These are phyloP conservation scores for Stereocaulon alpinum DNA, from an alignment of 495 filamentous ascomycete genomes.

Conservation along the genomic window DNA sequence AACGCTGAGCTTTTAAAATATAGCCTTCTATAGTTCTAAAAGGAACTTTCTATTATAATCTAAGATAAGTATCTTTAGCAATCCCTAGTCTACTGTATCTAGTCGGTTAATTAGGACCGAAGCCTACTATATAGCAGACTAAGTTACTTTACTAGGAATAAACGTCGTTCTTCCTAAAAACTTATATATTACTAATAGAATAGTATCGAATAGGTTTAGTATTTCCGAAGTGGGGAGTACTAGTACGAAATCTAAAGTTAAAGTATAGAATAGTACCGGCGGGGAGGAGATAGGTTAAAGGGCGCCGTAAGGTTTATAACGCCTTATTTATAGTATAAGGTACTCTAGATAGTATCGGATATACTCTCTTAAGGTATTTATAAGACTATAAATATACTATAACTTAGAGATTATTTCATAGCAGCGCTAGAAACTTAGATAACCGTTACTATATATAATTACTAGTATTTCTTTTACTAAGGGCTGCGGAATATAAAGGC, in stretches of 20 bases:
- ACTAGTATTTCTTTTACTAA: neutral
- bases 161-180: neutral
- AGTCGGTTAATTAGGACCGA: neutral
- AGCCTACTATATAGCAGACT: neutral
- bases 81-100: neutral
- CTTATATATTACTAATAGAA: neutral
- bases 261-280: neutral
- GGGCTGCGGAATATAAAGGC: neutral
- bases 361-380: neutral
- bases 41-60: too few species aligned
- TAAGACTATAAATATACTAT: neutral
- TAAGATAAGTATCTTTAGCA: neutral
- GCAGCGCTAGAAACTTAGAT: neutral
- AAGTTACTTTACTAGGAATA: neutral
- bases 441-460: slow-evolving; percentile 1
- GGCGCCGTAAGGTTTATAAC: neutral
- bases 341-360: neutral
- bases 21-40: too few species aligned
- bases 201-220: neutral
- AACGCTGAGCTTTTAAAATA: neutral
- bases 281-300: neutral
- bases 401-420: neutral
- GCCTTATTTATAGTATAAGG: slow-evolving; percentile 1
- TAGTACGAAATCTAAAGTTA: slow-evolving; percentile 7
- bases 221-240: neutral